Base-by-base conservation (phyloP, 805 yeast species). In the Saccharomyces eubayanus region DNA sequence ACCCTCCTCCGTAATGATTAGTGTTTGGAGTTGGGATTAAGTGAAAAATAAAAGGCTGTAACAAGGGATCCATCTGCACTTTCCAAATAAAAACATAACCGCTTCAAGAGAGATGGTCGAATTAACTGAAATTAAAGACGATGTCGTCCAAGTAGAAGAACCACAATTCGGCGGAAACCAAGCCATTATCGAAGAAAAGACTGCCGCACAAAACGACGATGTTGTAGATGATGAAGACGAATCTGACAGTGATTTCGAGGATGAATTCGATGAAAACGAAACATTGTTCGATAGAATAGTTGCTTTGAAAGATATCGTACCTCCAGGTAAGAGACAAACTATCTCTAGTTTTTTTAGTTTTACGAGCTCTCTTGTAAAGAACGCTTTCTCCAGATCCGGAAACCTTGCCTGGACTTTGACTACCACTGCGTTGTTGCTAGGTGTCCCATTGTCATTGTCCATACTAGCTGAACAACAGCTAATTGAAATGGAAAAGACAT, bases 401-500 rank as follows among this genome's bases (percentile, higher is more conserved):
- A 79, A 80, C 62, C 75, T 87, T 43, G 77, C 91, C 61, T 94
- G 98, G 98, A 79, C 86, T 57, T 59, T 89, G 54, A 83, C 97
- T 11, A 84, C 98, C 11, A 81, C 94, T 46, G 83, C 88, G 46
- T 75, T 94, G 63, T 79, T 94, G 58, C 76, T 94, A 63, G 97
- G 97, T 69, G 96, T 90, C 48, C 99, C 99, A 59, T 79, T 89
- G 63, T 84, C 96, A 8, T 77, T 94, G 64, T 85, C 96, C 51
- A 87, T 94, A 63, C 78, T 94, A 64, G 84, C 90, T 56, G 97
- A 92, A 76, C 95, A 90, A 69, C 97, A 92, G 76, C 80, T 91
- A 70, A 83, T 85, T 68, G 97, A 91, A 75, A 80, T 89, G 85
- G 97, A 91, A 77, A 89, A 87, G 76, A 94, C 90, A 69, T 84